Conservation (phyloP, 176 grass and related monocot species). For the Hordeum marinum region DNA sequence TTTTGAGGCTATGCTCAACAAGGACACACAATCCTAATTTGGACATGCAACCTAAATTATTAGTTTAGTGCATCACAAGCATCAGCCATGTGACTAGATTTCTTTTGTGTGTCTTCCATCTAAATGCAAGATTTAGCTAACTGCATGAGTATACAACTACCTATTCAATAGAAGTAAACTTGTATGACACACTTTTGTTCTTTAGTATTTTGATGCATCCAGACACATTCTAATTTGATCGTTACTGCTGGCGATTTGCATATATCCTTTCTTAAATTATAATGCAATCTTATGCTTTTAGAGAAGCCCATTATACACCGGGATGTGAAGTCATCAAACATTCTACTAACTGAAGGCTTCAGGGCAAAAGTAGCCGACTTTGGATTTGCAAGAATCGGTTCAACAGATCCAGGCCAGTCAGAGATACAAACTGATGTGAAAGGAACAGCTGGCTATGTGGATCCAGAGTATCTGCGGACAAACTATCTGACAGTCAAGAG, state of each 20-base stretch:
- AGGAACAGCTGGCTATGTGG: slow-evolving; percentile 87
- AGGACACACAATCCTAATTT: neutral
- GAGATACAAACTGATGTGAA: slow-evolving; percentile 75
- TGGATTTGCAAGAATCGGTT: slow-evolving; percentile 85
- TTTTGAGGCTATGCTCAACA: neutral
- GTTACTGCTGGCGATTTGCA: neutral
- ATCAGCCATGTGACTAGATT: neutral
- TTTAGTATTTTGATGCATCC: neutral
- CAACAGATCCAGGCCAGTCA: slow-evolving; percentile 73
- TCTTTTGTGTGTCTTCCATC: neutral
- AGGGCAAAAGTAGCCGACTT: slow-evolving; percentile 94
- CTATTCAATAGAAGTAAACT: neutral
- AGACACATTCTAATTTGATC: neutral
- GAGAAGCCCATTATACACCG: slow-evolving; percentile 96
- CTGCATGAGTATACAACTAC: neutral
- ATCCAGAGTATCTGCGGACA: slow-evolving; percentile 89
- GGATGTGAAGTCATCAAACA: slow-evolving; percentile 93
- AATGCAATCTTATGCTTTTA: slow-evolving; percentile 33
- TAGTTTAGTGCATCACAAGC: neutral
- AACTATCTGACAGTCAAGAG: slow-evolving; percentile 75
- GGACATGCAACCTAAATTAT: neutral
- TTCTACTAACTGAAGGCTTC: slow-evolving; percentile 77
- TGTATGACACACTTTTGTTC: neutral
- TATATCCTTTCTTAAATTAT: neutral
- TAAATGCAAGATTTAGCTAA: neutral